These are phyloP conservation scores for Scolecobasidium constrictum DNA, from an alignment of 2,329 filamentous ascomycete species.

Conservation along the genomic window DNA sequence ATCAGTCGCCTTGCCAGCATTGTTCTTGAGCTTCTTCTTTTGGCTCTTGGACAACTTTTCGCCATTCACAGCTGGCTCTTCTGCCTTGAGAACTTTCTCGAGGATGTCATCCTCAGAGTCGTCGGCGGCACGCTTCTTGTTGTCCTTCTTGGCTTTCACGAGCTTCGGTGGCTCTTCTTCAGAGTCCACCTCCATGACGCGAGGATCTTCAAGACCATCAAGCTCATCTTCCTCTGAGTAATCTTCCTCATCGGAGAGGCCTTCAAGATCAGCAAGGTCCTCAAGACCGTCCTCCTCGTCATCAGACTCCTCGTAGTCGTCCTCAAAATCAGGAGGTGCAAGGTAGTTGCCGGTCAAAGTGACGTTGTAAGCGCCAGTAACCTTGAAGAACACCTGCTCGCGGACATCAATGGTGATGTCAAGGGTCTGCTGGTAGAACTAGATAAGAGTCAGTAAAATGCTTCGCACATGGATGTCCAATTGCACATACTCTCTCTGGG, in stretches of 20 bases:
- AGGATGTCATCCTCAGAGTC: slow-evolving; percentile 54
- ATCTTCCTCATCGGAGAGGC: slow-evolving; percentile 29
- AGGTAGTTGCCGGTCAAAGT: slow-evolving; percentile 96
- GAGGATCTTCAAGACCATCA: slow-evolving; percentile 60
- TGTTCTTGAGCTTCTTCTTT: slow-evolving; percentile 97
- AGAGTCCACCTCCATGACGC: slow-evolving; percentile 72
- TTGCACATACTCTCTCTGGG: slow-evolving; percentile 64
- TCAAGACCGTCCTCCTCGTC: slow-evolving; percentile 59
- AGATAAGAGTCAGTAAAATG: slow-evolving; percentile 18
- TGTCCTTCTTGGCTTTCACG: slow-evolving; percentile 35
- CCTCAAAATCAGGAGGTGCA: slow-evolving; percentile 52
- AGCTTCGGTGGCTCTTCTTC: slow-evolving; percentile 61
- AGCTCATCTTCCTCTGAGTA: slow-evolving; percentile 36
- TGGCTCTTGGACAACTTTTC: slow-evolving; percentile 93
- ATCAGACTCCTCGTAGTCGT: slow-evolving; percentile 51
- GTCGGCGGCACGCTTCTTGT: slow-evolving; percentile 89
- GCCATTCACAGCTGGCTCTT: slow-evolving; percentile 39
- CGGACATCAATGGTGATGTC: slow-evolving; percentile 85
- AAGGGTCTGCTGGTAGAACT: slow-evolving; percentile 92
- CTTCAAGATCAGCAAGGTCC: slow-evolving; percentile 20
- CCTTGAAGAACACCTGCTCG: slow-evolving; percentile 87
- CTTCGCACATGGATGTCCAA: neutral
- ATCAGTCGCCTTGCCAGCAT: slow-evolving; percentile 76
- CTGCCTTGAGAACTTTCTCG: slow-evolving; percentile 53
- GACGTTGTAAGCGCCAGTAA: slow-evolving; percentile 79